Percentiles rank a stretch among this genome's conserved stretches.
These are phyloP conservation scores for Limonium bicolor DNA, from an alignment of 148 eudicot species.

Conservation along the genomic window DNA sequence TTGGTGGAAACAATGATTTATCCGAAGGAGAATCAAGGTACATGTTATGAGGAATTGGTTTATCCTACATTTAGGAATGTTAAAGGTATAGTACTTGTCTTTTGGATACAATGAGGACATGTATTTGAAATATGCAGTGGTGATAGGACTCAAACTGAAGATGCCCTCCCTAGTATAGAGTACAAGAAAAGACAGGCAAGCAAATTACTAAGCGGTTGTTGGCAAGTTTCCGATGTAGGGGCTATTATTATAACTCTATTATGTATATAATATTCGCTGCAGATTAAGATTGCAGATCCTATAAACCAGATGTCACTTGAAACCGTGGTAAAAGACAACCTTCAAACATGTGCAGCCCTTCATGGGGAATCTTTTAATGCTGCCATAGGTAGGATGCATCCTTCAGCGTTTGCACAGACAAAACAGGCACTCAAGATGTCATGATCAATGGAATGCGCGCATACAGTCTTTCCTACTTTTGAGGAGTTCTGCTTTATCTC, in stretches of 20 bases:
- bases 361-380: constrained; percentile 86
- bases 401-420: constrained; percentile 68
- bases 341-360: constrained; percentile 83
- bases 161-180: constrained; percentile 67
- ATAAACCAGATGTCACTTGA: constrained; percentile 70
- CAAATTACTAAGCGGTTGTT: background rate
- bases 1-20: constrained; percentile 70
- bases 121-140: constrained; percentile 19
- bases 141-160: constrained; percentile 50
- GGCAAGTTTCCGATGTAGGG: too few species aligned
- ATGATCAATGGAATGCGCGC: constrained; percentile 16
- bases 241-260: too few species aligned
- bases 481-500: too few species aligned
- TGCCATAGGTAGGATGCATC: constrained; percentile 77
- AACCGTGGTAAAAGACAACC: constrained; percentile 77
- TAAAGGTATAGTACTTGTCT: too few species aligned
- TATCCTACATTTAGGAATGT: background rate
- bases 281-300: constrained; percentile 89
- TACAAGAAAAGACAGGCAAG: constrained; percentile 78
- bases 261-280: constrained; percentile 3
- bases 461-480: too few species aligned
- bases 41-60: background rate
- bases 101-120: constrained; percentile 1
- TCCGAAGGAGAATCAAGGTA: constrained; percentile 94
- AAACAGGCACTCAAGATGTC: constrained; percentile 84